phyloP scores from a whole-genome alignment of 2,329 filamentous ascomycete genomes.

The Sclerotinia spermophila region DNA sequence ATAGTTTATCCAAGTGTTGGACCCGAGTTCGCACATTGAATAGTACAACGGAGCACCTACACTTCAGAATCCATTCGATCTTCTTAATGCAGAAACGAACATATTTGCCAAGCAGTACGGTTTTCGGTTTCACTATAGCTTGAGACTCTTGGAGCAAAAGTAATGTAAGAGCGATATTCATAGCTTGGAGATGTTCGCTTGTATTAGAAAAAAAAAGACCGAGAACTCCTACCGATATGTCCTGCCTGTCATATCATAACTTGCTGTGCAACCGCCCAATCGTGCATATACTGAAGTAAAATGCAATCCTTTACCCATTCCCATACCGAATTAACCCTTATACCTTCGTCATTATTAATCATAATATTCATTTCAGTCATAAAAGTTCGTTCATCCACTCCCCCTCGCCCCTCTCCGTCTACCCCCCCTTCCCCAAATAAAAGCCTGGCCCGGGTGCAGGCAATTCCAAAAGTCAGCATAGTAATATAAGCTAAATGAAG shows the following conservation, averaged over 20 bases:
- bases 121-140: not conserved
- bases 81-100: not conserved
- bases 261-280: not conserved
- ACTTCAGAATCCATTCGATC: not conserved
- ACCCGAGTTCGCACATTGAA: not conserved
- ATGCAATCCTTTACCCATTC: not conserved
- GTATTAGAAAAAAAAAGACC: constrained; percentile 4
- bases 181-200: not conserved
- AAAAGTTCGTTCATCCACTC: not conserved
- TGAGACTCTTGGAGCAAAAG: not conserved
- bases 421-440: not conserved
- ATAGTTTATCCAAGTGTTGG: not conserved
- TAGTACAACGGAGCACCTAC: not conserved
- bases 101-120: not conserved
- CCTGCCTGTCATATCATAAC: not conserved
- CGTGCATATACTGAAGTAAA: constrained; percentile 1
- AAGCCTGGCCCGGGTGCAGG: constrained; percentile 1
- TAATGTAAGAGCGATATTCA: not conserved
- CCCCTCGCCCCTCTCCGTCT: too few species aligned
- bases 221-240: not conserved
- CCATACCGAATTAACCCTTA: constrained; percentile 1
- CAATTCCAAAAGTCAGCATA: constrained; percentile 6
- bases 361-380: constrained; percentile 1
- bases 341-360: not conserved
- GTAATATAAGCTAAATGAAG: constrained; percentile 12